A percentile compares a stretch with the other conserved stretches of the same genome.
Conservation (phyloP, 305 asterid species). For the Withania somnifera region DNA sequence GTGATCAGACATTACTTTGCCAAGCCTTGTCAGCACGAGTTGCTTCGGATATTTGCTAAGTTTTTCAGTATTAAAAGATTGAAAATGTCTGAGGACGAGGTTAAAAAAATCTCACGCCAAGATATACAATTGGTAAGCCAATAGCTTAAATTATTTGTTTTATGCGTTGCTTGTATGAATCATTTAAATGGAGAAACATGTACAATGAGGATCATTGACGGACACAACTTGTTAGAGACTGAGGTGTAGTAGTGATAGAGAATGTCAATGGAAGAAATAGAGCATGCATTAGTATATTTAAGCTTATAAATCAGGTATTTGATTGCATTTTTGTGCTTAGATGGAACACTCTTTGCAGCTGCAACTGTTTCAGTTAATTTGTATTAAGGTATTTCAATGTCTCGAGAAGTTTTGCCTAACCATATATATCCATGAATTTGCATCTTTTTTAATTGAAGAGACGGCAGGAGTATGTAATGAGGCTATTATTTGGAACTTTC, state of each 20-base stretch:
- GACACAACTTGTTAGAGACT: background rate
- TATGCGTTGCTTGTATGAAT: background rate
- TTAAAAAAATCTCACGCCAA: slow-evolving; percentile 12
- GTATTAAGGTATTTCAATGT: background rate
- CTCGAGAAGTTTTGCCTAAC: background rate
- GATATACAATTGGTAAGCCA: slow-evolving; percentile 16
- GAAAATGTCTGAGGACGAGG: slow-evolving; percentile 12
- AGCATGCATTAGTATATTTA: background rate
- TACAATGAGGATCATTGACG: background rate
- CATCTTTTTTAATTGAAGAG: background rate
- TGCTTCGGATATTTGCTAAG: background rate
- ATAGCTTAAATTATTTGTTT: background rate
- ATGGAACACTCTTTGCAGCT: background rate
- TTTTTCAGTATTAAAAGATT: background rate
- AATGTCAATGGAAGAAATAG: background rate
- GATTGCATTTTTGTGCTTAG: background rate
- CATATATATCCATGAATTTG: background rate
- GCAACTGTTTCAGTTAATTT: background rate
- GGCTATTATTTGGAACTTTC: background rate
- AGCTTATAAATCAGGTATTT: background rate
- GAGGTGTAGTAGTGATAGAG: background rate
- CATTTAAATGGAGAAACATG: background rate
- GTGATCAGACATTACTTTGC: background rate
- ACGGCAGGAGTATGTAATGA: background rate
- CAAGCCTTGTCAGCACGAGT: background rate